phyloP scores from a whole-genome alignment of 208 protist genomes.

The Lotmaria passim region DNA sequence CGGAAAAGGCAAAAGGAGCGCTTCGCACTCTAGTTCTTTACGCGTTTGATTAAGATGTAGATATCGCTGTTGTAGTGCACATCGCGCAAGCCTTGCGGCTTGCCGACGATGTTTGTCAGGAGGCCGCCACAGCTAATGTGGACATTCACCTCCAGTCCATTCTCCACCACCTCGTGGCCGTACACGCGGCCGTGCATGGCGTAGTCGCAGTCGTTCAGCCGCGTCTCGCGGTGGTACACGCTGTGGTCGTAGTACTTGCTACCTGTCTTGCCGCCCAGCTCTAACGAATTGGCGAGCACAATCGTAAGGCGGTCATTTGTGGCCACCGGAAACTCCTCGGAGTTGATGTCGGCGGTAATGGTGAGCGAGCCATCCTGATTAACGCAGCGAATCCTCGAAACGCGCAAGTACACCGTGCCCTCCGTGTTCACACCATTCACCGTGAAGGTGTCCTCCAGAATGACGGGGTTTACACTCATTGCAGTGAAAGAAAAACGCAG shows the following conservation, averaged over 20 bases:
- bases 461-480: constrained; percentile 79
- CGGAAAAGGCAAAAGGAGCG: neutral
- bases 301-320: constrained; percentile 93
- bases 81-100: constrained; percentile 83
- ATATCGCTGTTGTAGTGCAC: constrained; percentile 92
- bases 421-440: constrained; percentile 80
- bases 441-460: constrained; percentile 92
- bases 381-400: constrained; percentile 85
- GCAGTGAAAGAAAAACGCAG: neutral
- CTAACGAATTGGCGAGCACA: constrained; percentile 93
- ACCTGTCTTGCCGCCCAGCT: constrained; percentile 81
- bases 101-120: constrained; percentile 95
- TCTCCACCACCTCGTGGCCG: constrained; percentile 91
- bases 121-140: constrained; percentile 98
- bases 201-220: constrained; percentile 97
- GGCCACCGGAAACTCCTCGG: constrained; percentile 95
- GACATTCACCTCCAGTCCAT: constrained; percentile 85
- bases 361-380: constrained; percentile 80
- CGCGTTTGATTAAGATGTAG: constrained; percentile 86
- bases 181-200: constrained; percentile 98
- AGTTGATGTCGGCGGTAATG: constrained; percentile 94
- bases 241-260: constrained; percentile 91
- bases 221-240: constrained; percentile 87
- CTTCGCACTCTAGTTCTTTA: constrained; percentile 51
- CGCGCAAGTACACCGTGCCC: constrained; percentile 82